Evolutionary conservation across 352 stramenopile genomes (phyloP), one percentile per base, ranked within the genome.

Genomic region (Pythium monospermum): DNA sequence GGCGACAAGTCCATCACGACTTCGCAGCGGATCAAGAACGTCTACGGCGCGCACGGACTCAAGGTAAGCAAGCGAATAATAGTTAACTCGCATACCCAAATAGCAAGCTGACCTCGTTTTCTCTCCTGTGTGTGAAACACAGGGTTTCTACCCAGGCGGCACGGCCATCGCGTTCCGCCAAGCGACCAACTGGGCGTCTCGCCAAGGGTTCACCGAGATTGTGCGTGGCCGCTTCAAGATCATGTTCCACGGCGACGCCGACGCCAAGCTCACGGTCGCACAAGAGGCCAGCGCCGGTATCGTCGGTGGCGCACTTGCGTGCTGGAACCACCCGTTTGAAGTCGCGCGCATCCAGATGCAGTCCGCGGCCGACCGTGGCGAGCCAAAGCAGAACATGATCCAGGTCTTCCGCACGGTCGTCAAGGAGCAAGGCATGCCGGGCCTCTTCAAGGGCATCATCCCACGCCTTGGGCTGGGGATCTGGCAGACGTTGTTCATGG

Each of bases 401-500:
- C 82, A 94, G 58, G 85, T 94, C 36, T 94, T 96, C 68, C 78
- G 80, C 54, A 79, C 78, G 5, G 85, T 96, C 18, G 48, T 95
- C 46, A 84, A 83, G 69, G 80, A 94, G 62, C 78, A 95, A 60
- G 86, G 86, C 39, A 71, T 76, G 36, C 68, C 57, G 1, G 86
- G 86, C 3, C 80, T 96, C 35, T 96, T 96, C 68, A 96, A 96
- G 66, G 86, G 86, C 55, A 94, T 96, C 57, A 83, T 96, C 52
- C 86, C 86, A 28, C 81, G 86, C 30, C 68, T 95, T 35, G 74
- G 81, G 3, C 74, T 94, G 11, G 83, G 81, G 45, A 91, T 96
- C 51, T 96, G 85, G 85, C 86, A 96, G 69, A 96, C 86, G 59
- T 75, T 96, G 37, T 96, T 96, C 59, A 96, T 96, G 86, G 86